Evolutionary conservation across 441 rosid genomes (phyloP).

Genomic region (Gossypium trilobum): DNA sequence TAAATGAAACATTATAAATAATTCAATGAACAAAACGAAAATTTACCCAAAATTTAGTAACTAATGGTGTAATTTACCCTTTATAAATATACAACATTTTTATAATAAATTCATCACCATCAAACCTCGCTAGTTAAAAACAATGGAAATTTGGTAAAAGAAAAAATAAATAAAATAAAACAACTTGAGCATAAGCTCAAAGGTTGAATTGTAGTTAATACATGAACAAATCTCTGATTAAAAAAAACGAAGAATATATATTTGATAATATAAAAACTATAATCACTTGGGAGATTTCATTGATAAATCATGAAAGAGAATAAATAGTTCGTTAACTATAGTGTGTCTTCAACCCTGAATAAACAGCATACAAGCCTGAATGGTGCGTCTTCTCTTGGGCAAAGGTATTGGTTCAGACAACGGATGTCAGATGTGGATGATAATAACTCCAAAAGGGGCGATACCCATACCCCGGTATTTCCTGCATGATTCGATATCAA

Average conservation of each 20-base stretch:
- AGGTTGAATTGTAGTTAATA: background rate
- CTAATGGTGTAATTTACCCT: no score
- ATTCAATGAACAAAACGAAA: no score
- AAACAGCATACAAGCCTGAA: background rate
- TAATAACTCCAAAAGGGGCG: background rate
- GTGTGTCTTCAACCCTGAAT: background rate
- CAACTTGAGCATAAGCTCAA: background rate
- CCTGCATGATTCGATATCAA: background rate
- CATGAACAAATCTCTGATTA: background rate
- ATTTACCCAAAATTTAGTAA: no score
- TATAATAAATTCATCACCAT: background rate
- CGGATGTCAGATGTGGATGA: background rate
- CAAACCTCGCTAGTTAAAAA: background rate
- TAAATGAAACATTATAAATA: no score
- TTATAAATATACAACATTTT: no score
- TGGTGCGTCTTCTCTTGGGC: conserved; percentile 1
- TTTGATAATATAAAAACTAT: background rate
- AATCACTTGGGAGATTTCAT: background rate
- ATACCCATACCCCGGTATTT: background rate
- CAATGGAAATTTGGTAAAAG: background rate
- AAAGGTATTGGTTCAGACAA: background rate
- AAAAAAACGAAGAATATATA: no score
- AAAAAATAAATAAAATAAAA: background rate
- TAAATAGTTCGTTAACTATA: background rate
- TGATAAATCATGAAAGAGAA: background rate